Evolutionary conservation across 148 eudicot genomes (phyloP).

Genomic region (Rhododendron kiyosumense): DNA sequence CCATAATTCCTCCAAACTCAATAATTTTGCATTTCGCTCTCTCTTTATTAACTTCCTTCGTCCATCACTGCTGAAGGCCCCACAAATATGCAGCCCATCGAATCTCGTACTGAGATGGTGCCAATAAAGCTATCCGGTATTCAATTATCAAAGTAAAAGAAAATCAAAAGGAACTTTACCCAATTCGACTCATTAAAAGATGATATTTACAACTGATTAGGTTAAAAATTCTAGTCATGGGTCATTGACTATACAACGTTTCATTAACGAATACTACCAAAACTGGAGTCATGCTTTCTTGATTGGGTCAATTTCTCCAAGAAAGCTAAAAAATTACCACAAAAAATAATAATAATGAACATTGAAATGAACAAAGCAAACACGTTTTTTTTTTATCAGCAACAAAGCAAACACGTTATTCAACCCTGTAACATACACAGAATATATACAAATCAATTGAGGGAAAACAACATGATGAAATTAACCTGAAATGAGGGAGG

Average conservation of each 20-base stretch:
- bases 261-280: neutral
- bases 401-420: neutral
- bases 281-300: neutral
- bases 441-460: neutral
- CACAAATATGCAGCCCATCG: neutral
- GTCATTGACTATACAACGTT: neutral
- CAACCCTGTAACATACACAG: neutral
- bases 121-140: neutral
- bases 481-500: neutral
- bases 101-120: neutral
- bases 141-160: neutral
- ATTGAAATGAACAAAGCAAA: neutral
- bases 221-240: neutral
- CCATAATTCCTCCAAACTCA: neutral
- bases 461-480: neutral
- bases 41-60: neutral
- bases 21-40: neutral
- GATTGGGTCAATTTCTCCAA: neutral
- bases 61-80: neutral
- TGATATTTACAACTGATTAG: neutral
- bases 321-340: neutral
- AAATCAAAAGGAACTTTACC: neutral
- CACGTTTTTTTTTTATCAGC: neutral
- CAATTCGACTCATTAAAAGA: neutral
- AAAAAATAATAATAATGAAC: neutral